Percentiles rank a stretch among this genome's conserved stretches.
phyloP scores from a whole-genome alignment of 495 filamentous ascomycete species.

The Talaromyces wortmannii region DNA sequence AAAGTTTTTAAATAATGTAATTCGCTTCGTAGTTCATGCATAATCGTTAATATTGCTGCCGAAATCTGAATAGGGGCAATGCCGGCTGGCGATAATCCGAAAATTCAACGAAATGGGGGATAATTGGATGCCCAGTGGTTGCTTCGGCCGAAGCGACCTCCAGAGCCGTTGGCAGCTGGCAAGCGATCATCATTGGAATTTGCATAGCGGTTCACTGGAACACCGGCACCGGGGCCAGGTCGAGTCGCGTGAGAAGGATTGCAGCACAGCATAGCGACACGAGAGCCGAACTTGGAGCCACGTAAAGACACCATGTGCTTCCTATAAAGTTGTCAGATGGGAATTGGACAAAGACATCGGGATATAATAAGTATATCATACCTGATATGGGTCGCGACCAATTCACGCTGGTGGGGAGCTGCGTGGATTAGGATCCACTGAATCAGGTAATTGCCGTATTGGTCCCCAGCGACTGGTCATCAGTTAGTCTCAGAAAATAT shows the following conservation, averaged over 20 bases:
- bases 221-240: constrained; percentile 71
- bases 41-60: background rate
- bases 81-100: too few species aligned
- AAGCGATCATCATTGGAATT: constrained; percentile 48
- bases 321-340: constrained; percentile 21
- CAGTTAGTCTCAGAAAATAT: background rate
- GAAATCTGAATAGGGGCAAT: background rate
- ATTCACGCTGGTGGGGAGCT: constrained; percentile 77
- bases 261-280: constrained; percentile 97
- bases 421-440: constrained; percentile 93
- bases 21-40: background rate
- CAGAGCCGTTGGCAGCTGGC: constrained; percentile 16
- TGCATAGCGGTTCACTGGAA: constrained; percentile 50
- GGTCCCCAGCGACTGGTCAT: constrained; percentile 75
- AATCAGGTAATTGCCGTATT: constrained; percentile 97
- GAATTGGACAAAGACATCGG: background rate
- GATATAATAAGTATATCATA: constrained; percentile 15
- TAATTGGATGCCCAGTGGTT: constrained; percentile 32
- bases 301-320: constrained; percentile 99
- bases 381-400: constrained; percentile 89
- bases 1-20: background rate
- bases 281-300: constrained; percentile 96
- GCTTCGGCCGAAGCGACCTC: constrained; percentile 27
- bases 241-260: constrained; percentile 83
- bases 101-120: constrained; percentile 26